Base-by-base conservation (phyloP, 2,329 filamentous ascomycete genomes). In the Corynespora cassiicola region DNA sequence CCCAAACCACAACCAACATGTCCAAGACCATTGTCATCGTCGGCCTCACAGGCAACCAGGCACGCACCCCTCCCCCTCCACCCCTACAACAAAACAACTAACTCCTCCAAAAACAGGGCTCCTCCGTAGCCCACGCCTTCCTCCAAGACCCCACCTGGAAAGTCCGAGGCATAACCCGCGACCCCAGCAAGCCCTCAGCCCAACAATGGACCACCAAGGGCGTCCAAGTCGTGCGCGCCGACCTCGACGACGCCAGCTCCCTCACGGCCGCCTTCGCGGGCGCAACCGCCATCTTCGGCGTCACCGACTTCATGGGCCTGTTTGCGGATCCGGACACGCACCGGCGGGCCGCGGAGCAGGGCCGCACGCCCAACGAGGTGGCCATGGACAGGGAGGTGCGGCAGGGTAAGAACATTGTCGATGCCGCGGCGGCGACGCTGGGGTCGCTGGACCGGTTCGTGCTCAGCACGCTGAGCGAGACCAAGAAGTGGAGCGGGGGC, bases 111-210 rank as follows among this genome's bases (percentile, higher is more conserved):
- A n/a, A n/a, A n/a, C 35, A 57, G 54, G 55, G 55, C 15, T 38
- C 45, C 14, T 56, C 52, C 24, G 52, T 56, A 9, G 59, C 59
- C 18, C 29, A 47, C 11, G 32, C 44, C 24, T 65, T 63, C 47
- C 46, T 56, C 33, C 19, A 38, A 10, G 39, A 49, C n/a, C 38
- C 52, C 5, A 46, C 35, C 27, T 61, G 53, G 49, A 49, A 47
- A 21, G 40, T 70, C 39, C 61, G 65, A 10, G 66, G 63, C 39
- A 52, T 76, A 14, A 75, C 75, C 22, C 74, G 76, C 32, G 70
- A 75, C 46, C 65, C 70, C 1, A 51, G 54, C 33, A 63, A 67
- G 12, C 31, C 54, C 5, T 68, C 68, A 21, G 60, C 68, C 7
- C 50, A 65, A 23, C 57, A 36, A 12, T 61, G 65, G 39, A 46